Evolutionary conservation across 257 asterid genomes (phyloP).

Genomic region (Cinchona pubescens): DNA sequence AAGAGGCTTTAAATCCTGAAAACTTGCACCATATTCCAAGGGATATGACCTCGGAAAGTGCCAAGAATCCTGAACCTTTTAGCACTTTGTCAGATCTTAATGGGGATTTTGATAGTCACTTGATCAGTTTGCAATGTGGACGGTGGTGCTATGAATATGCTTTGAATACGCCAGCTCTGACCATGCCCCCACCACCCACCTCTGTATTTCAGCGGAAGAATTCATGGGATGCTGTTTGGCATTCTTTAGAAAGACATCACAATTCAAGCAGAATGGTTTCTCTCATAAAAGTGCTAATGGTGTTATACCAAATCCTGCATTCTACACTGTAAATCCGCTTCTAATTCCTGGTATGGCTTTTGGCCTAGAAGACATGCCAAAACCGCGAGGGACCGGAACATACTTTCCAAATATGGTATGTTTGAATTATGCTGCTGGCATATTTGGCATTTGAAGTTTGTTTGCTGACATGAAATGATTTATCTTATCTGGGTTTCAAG

Average conservation of each 20-base stretch:
- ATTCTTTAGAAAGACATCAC: too few species aligned
- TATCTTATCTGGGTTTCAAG: conserved; percentile 2
- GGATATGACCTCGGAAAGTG: conserved; percentile 26
- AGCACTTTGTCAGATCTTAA: conserved; percentile 49
- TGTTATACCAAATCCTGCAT: conserved; percentile 30
- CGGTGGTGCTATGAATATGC: conserved; percentile 37
- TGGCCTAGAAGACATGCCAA: conserved; percentile 66
- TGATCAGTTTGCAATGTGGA: conserved; percentile 43
- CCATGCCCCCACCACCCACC: conserved; percentile 32
- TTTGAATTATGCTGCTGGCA: conserved; percentile 6
- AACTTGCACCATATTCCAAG: conserved; percentile 17
- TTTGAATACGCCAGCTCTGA: conserved; percentile 33
- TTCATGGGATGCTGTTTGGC: conserved; percentile 39
- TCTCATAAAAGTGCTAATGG: conserved; percentile 37
- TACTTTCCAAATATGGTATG: conserved; percentile 74
- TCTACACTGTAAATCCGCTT: conserved; percentile 30
- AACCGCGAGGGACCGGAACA: conserved; percentile 79
- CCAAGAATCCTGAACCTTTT: conserved; percentile 26
- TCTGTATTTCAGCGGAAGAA: conserved; percentile 26
- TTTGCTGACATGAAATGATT: conserved; percentile 13
- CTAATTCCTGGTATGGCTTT: conserved; percentile 34
- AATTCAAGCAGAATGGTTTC: conserved; percentile 45
- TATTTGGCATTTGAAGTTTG: conserved; percentile 4
- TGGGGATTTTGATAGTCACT: conserved; percentile 57
- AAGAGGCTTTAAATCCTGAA: conserved; percentile 15